Conservation (phyloP, 2,329 filamentous ascomycete species). For the Scedosporium apiospermum region DNA sequence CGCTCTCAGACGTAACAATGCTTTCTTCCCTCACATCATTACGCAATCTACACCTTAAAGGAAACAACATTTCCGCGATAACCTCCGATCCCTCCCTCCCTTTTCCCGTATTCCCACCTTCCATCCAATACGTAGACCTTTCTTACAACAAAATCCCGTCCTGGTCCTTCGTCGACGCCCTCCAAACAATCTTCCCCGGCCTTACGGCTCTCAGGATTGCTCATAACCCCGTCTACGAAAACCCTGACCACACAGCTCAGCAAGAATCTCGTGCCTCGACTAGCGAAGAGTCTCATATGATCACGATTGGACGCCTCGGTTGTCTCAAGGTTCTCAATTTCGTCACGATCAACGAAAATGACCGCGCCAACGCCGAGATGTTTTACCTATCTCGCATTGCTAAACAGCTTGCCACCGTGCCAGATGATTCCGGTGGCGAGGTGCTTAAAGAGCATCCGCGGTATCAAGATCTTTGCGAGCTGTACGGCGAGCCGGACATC, state of each 20-base stretch:
- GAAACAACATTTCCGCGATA: constrained; percentile 55
- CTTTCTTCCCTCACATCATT: constrained; percentile 43
- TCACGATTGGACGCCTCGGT: constrained; percentile 68
- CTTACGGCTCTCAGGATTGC: constrained; percentile 68
- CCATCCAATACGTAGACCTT: constrained; percentile 58
- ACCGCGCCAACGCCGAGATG: constrained; percentile 80
- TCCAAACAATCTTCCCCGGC: constrained; percentile 61
- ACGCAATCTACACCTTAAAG: constrained; percentile 61
- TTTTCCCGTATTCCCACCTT: constrained; percentile 39
- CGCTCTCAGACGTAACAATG: constrained; percentile 45
- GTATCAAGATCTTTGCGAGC: constrained; percentile 62
- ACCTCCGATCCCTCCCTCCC: constrained; percentile 17
- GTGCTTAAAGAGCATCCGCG: constrained; percentile 59
- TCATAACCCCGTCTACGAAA: constrained; percentile 74
- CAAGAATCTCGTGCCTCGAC: constrained; percentile 25
- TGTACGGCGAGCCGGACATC: constrained; percentile 64
- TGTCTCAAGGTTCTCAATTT: constrained; percentile 64
- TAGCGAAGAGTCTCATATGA: constrained; percentile 79
- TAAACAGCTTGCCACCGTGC: constrained; percentile 57
- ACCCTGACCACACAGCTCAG: constrained; percentile 25
- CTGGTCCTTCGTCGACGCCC: constrained; percentile 66
- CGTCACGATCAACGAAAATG: constrained; percentile 57
- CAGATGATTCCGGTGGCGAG: constrained; percentile 39
- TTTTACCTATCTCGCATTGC: constrained; percentile 86
- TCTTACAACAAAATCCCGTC: constrained; percentile 60